Evolutionary conservation across 768 basidiomycete species (phyloP).

Genomic region (Pilatotrama ljubarskyi): DNA sequence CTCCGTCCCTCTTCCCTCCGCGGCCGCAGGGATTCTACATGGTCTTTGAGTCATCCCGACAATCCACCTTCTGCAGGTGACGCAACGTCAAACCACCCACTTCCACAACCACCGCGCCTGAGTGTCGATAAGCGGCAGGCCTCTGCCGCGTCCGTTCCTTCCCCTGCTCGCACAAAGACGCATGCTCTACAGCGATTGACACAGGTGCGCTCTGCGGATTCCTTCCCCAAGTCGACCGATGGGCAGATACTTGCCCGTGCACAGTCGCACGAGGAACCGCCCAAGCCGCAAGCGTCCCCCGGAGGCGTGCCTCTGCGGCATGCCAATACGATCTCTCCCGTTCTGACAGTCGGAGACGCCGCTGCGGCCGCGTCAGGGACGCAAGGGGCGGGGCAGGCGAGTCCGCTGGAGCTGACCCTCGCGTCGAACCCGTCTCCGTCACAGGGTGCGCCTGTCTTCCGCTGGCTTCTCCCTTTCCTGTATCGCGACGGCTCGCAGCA

Average conservation of each 20-base stretch:
- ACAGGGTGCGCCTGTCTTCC: constrained; percentile 8
- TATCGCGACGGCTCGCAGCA: constrained; percentile 39
- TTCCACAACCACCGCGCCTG: background rate
- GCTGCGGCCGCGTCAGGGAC: background rate
- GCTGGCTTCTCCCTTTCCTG: constrained; percentile 35
- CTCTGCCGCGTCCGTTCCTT: background rate
- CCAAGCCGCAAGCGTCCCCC: background rate
- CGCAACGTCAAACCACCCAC: background rate
- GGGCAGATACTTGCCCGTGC: background rate
- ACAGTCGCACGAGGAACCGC: background rate
- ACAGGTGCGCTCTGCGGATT: constrained; percentile 14
- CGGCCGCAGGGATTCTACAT: constrained; percentile 28
- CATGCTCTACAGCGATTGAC: background rate
- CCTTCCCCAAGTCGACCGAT: constrained; percentile 7
- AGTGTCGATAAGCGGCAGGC: constrained; percentile 1
- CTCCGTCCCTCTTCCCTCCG: constrained; percentile 44
- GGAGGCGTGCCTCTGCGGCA: constrained; percentile 16
- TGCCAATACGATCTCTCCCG: constrained; percentile 18
- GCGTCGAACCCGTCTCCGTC: constrained; percentile 6
- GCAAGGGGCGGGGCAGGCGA: background rate
- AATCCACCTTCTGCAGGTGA: constrained; percentile 1
- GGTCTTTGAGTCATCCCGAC: constrained; percentile 22
- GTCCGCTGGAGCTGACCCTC: background rate
- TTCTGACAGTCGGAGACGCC: background rate
- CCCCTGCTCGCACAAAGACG: background rate